Evolutionary conservation across 163 green algal genomes (phyloP).

Genomic region (Coccomyxa subellipsoidea): DNA sequence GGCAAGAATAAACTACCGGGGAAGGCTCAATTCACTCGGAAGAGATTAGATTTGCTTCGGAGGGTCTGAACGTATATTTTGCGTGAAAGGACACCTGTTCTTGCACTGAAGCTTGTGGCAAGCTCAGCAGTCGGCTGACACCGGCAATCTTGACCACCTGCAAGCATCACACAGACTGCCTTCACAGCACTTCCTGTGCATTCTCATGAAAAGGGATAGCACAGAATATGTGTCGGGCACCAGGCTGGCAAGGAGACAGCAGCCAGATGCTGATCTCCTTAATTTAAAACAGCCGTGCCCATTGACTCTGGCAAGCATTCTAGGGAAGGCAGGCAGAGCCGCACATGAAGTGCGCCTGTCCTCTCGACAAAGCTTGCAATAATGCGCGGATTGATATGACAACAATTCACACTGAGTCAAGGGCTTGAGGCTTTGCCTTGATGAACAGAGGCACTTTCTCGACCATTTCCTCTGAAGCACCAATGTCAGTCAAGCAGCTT

Average conservation of each 20-base stretch:
- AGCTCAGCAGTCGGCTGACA: neutral
- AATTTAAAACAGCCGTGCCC: constrained; percentile 8
- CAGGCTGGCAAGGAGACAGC: neutral
- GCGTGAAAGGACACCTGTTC: neutral
- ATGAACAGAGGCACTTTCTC: constrained; percentile 36
- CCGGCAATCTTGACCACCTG: neutral
- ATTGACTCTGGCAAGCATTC: constrained; percentile 26
- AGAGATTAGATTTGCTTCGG: no score
- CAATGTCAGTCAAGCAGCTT: constrained; percentile 39
- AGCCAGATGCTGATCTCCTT: neutral
- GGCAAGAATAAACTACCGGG: no score
- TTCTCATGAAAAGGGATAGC: neutral
- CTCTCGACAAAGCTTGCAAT: constrained; percentile 7
- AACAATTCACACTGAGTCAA: constrained; percentile 45
- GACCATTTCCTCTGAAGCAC: constrained; percentile 31
- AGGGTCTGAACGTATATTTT: no score
- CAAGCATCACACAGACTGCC: neutral
- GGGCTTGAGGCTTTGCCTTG: neutral
- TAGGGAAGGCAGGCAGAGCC: constrained; percentile 17
- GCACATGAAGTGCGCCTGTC: neutral
- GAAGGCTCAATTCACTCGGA: no score
- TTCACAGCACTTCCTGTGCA: neutral
- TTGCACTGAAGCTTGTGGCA: neutral
- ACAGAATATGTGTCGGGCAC: neutral
- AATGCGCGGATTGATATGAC: neutral